Conservation (phyloP, 140 eudicot species). For the Anethum foeniculum region DNA sequence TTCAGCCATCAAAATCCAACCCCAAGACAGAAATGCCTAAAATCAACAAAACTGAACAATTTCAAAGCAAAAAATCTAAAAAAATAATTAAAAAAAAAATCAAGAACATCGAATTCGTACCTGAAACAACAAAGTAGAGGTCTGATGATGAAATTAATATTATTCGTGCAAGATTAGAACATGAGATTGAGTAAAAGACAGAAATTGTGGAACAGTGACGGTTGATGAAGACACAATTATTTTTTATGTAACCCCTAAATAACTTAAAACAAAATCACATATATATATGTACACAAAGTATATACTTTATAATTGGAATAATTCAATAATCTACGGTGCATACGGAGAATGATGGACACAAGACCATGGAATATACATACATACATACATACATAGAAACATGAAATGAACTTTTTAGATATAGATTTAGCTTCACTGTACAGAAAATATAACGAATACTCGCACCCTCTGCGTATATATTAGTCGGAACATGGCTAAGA, state of each 20-base stretch:
- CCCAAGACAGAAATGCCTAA: neutral
- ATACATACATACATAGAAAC: too few relatives aligned
- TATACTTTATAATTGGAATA: too few relatives aligned
- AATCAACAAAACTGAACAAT: neutral
- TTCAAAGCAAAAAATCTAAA: neutral
- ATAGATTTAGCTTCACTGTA: too few relatives aligned
- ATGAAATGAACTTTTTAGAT: too few relatives aligned
- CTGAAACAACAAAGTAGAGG: neutral
- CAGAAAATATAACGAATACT: too few relatives aligned
- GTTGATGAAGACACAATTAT: neutral
- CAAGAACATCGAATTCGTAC: neutral
- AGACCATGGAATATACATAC: neutral
- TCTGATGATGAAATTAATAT: neutral
- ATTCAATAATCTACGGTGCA: too few relatives aligned
- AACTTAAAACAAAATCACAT: neutral
- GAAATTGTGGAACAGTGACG: neutral
- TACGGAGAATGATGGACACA: neutral
- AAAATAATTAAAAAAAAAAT: neutral
- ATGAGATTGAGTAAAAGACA: conserved; percentile 7
- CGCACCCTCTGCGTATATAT: too few relatives aligned
- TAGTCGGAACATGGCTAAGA: too few relatives aligned
- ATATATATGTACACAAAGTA: neutral
- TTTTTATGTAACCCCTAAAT: neutral
- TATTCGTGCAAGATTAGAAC: neutral
- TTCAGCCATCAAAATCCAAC: conserved; percentile 10